Evolutionary conservation across 805 yeast genomes (phyloP).

Genomic region (Kluyveromyces wickerhamii): DNA sequence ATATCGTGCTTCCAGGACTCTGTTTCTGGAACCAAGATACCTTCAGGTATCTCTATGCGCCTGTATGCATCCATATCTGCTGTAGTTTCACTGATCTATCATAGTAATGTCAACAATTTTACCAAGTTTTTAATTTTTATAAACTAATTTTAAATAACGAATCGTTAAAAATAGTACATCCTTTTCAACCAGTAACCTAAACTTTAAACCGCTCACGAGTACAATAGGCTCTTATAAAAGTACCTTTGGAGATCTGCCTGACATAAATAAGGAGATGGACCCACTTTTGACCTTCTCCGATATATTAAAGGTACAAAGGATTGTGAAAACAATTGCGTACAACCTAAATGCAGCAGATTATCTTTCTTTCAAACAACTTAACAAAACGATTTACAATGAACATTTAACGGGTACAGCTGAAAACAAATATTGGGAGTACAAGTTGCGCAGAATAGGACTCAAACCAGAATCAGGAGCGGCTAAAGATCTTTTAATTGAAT

Average conservation of each 20-base stretch:
- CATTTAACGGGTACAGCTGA: conserved; percentile 15
- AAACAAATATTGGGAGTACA: conserved; percentile 13
- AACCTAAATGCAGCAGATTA: conserved; percentile 21
- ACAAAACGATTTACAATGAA: conserved; percentile 15
- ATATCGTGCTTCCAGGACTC: conserved; percentile 41
- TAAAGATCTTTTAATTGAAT: not conserved
- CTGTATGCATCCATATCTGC: not conserved
- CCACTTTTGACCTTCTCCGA: conserved; percentile 12
- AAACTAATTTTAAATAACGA: no score
- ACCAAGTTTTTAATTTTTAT: no score
- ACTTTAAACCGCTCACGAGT: no score
- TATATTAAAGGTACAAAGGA: conserved; percentile 18
- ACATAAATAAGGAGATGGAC: no score
- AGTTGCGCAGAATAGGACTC: conserved; percentile 18
- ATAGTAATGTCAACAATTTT: no score
- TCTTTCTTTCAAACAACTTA: conserved; percentile 17
- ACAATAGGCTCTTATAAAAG: no score
- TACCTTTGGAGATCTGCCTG: no score
- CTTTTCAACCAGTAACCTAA: no score
- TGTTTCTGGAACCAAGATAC: conserved; percentile 47
- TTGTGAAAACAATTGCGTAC: conserved; percentile 19
- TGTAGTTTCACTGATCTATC: not conserved
- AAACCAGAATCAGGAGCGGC: conserved; percentile 3
- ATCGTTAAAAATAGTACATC: no score
- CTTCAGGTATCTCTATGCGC: conserved; percentile 31